These are phyloP conservation scores for Boletus mariae DNA, from an alignment of 1,284 basidiomycete species.

Conservation along the genomic window DNA sequence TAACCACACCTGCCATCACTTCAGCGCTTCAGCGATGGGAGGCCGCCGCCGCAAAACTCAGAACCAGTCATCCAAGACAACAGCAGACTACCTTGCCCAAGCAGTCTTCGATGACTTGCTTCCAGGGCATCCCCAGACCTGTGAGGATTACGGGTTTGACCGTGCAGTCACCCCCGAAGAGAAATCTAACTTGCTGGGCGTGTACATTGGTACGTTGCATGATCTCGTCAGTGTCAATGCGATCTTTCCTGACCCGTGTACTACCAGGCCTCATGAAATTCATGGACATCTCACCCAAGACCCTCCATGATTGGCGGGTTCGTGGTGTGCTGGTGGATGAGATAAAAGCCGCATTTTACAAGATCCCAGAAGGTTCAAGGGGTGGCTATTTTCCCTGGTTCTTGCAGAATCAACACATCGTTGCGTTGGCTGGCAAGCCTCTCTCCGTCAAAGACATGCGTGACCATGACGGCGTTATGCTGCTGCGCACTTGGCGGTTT, in stretches of 20 bases:
- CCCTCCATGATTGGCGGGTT: slow-evolving; percentile 6
- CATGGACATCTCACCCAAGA: background rate
- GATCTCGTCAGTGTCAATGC: background rate
- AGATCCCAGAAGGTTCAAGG: background rate
- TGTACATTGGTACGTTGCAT: background rate
- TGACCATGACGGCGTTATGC: background rate
- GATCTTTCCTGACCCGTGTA: background rate
- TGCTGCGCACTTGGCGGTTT: background rate
- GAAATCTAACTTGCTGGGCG: background rate
- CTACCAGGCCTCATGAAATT: background rate
- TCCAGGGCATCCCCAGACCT: slow-evolving; percentile 1
- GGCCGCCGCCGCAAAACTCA: background rate
- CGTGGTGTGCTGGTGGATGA: slow-evolving; percentile 4
- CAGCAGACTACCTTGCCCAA: background rate
- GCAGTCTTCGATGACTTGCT: background rate
- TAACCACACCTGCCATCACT: background rate
- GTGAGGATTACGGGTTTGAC: slow-evolving; percentile 5
- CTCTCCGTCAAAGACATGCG: background rate
- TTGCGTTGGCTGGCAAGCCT: slow-evolving; percentile 1
- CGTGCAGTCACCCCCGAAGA: background rate
- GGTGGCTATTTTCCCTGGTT: slow-evolving; percentile 2
- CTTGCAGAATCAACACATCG: slow-evolving; percentile 3
- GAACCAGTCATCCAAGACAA: background rate
- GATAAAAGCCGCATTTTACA: background rate
- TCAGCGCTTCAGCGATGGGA: background rate